Base-by-base conservation (phyloP, 257 asterid species). In the Solanum paucissectum region DNA sequence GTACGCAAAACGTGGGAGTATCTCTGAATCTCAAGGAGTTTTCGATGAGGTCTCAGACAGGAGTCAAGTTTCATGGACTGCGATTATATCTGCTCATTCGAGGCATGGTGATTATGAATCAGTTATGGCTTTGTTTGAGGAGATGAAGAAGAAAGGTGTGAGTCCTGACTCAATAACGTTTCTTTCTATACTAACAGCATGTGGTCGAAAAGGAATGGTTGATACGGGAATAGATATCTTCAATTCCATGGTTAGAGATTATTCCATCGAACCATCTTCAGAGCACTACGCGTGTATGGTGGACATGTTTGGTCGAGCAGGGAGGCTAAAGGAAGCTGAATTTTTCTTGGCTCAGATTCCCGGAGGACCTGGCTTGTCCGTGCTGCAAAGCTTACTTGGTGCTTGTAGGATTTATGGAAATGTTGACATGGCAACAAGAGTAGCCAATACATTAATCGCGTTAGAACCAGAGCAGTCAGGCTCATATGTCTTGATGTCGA, bases 1-100 rank as follows among this genome's bases (percentile, higher is more conserved):
- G 99, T 95, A 97, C 4, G 98, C 99, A 44, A 97, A 95, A 85
- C 95, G 98, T 72, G 99, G 99, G 86, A 95, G 94, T 92, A 94
- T 97, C 82, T 66, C n/a, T 64, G 98, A 97, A 86, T 95, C 99
- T 69, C 88, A 85, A 82, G 91, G 89, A 90, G 93, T 95, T 34
- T 97, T 95, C 40, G 20, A 81, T 9, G 99, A 93, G 90, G 88
- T 90, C 52, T 27, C 87, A 3, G 92, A 92, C 86, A 94, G 88
- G 87, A 93, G 84, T 82, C 98, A 95, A 86, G 92, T 95, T 76
- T 89, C 98, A 73, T 95, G 99, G 99, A 97, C 99, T 32, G 92
- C 98, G 12, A 94, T 97, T 77, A 94, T 97, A 85, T 97, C 98
- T 32, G 98, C 99, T 75, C 88, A 94, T 87, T 91, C 98, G 6